Evolutionary conservation across 148 eudicot species (phyloP), one percentile per base, ranked within the genome.

Genomic region (Beta vulgaris): DNA sequence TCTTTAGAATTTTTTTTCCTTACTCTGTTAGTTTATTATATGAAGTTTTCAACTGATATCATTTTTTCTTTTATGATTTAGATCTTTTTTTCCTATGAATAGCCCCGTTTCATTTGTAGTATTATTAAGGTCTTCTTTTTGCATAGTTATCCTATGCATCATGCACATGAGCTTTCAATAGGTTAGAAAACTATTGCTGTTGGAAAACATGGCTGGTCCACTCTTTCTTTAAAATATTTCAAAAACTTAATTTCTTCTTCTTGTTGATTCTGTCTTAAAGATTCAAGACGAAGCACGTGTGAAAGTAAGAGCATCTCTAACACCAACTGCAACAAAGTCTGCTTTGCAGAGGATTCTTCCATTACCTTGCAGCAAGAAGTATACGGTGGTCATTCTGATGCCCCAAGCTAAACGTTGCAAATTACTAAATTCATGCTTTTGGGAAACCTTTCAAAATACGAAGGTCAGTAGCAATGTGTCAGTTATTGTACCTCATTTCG

Each of bases 301-400:
- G 65, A 88, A 78, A 84, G 96, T 93, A 58, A 80, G 91, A 77
- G 74, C 80, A 37, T 77, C 82, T 37, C 79, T 93, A 77, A 85
- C 90, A 49, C 93, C 90, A 61, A 76, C 76, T 73, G 72, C 93
- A 49, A 86, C 87, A 14, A 91, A 85, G 81, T 78, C 84, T 68
- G 96, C 93, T 73, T 49, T 93, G 76, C 87, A 83, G 84, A 85
- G 93, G 74, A 79, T 89, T 31, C 74, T 93, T 49, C 98, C 98
- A 37, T 93, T 80, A 53, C 98, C 98, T 82, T 93, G 98, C 90
- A 89, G 80, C 79, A 78, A 83, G 77, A 93, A 89, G 85, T 89
- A 93, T 69, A 86, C 96, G 7, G 90, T 85, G 44, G 98, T 93
- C 32, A 93, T 93, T 78, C 72, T 91, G 74, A 86, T 88, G 92